phyloP scores from a whole-genome alignment of 108 stramenopile species.

The Fragilaria crotonensis region DNA sequence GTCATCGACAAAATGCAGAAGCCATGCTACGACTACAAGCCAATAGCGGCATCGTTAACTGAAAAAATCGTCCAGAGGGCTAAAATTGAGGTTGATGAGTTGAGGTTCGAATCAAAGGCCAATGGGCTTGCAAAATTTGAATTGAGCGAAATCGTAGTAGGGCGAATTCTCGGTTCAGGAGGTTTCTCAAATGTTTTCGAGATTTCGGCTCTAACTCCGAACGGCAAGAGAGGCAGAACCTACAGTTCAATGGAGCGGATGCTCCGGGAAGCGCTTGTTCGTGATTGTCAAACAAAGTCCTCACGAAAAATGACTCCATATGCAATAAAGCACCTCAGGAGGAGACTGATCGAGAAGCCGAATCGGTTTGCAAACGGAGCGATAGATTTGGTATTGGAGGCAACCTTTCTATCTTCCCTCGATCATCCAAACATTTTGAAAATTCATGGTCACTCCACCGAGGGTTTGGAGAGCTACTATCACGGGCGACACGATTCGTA shows the following conservation, averaged over 20 bases:
- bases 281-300: background rate
- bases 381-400: slow-evolving; percentile 4
- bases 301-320: slow-evolving; percentile 8
- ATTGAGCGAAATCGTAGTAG: background rate
- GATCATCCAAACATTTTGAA: slow-evolving; percentile 5
- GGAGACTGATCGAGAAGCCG: slow-evolving; percentile 41
- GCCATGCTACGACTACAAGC: background rate
- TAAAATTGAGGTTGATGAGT: background rate
- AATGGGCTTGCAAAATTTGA: background rate
- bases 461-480: background rate
- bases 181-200: background rate
- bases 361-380: slow-evolving; percentile 1
- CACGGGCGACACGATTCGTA: slow-evolving; percentile 34
- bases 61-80: background rate
- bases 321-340: slow-evolving; percentile 59
- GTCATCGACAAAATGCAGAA: no score
- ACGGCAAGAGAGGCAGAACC: background rate
- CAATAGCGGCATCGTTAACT: background rate
- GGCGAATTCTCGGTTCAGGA: background rate
- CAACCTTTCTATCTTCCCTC: background rate
- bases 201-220: background rate
- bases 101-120: background rate
- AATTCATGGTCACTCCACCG: background rate
- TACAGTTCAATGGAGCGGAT: background rate
- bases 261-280: background rate